Base-by-base conservation (phyloP, 2,329 filamentous ascomycete genomes). In the Penicillium sp. region DNA sequence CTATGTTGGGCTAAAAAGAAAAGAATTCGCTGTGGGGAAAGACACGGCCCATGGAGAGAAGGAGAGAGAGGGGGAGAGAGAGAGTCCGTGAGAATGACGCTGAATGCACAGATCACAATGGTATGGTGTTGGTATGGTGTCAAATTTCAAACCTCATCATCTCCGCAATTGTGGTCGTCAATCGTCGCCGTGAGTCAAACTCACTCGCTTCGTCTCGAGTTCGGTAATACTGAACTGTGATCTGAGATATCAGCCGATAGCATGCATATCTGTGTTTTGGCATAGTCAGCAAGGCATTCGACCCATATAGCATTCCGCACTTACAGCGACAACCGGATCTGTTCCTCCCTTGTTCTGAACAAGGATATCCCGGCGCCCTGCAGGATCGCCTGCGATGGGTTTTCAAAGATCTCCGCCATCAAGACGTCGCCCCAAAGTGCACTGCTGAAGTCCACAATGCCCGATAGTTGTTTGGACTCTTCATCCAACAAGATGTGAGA, bases 381-480 rank as follows among this genome's bases (percentile, higher is more conserved):
- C 18, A 75, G 56, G 29, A 75, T 62, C 11, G 72, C 67, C n/a
- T 66, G 43, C 2, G 69, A 72, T 21, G 72, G 67, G 22, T 64
- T 57, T 29, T 72, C 75, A 50, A 81, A 81, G 22, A 81, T 76
- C 52, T 80, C 79, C 7, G 76, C 79, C 75, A 85, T 78, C 56
- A 80, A 72, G 9, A 79, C 70, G 66, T 86, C 83, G 1, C 83
- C 83, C 81, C 82, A 85, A 3, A 84, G 64, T 13, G 79, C 78
- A 49, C 76, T 79, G 8, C 80, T 79, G 54, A 81, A 81, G 52
- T 82, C 82, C 11, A 81, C 66, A 10, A 85, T 61, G 1, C 81
- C 83, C 1, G 75, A 76, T 8, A 85, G 60, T 39, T 75, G 69
- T 56, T 77, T 79, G 1, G 75, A 79, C 10, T 68, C 66, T 32